A percentile compares a stretch with the other conserved stretches of the same genome.
These are phyloP conservation scores for Heritiera littoralis DNA, from an alignment of 345 rosid species.

Conservation along the genomic window DNA sequence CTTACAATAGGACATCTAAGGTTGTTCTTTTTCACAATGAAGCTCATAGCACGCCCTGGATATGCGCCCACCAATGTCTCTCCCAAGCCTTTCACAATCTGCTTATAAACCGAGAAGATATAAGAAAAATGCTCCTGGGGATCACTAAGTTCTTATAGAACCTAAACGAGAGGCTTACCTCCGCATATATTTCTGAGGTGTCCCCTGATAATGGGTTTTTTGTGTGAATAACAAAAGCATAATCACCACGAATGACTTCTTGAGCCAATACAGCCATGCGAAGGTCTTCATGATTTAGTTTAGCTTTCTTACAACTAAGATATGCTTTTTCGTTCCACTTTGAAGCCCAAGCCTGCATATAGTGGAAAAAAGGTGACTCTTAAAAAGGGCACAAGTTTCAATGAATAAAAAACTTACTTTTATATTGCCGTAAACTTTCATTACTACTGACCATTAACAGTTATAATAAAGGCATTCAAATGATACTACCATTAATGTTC, in stretches of 20 bases:
- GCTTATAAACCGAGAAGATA: constrained; percentile 11
- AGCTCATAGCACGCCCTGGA: constrained; percentile 48
- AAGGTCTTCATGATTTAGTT: constrained; percentile 34
- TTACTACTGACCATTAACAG: not conserved
- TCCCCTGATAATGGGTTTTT: constrained; percentile 47
- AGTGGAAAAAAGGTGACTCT: not conserved
- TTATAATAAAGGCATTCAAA: not conserved
- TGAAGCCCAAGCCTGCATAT: constrained; percentile 48
- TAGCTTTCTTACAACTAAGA: constrained; percentile 41
- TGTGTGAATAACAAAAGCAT: constrained; percentile 51
- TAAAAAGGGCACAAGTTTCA: constrained; percentile 1
- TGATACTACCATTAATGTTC: not conserved
- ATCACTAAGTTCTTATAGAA: not conserved
- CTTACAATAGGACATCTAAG: constrained; percentile 38
- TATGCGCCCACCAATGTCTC: constrained; percentile 48
- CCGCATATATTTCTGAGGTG: constrained; percentile 43
- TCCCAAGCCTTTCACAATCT: constrained; percentile 52
- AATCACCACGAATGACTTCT: constrained; percentile 43
- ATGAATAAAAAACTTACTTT: not conserved
- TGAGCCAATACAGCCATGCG: constrained; percentile 46
- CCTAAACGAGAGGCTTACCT: constrained; percentile 26
- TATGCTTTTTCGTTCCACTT: constrained; percentile 53
- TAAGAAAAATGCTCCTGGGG: not conserved
- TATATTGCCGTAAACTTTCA: not conserved
- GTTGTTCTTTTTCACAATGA: constrained; percentile 38